Evolutionary conservation across 2,329 filamentous ascomycete species (phyloP).

Genomic region (Aspergillus awamori): DNA sequence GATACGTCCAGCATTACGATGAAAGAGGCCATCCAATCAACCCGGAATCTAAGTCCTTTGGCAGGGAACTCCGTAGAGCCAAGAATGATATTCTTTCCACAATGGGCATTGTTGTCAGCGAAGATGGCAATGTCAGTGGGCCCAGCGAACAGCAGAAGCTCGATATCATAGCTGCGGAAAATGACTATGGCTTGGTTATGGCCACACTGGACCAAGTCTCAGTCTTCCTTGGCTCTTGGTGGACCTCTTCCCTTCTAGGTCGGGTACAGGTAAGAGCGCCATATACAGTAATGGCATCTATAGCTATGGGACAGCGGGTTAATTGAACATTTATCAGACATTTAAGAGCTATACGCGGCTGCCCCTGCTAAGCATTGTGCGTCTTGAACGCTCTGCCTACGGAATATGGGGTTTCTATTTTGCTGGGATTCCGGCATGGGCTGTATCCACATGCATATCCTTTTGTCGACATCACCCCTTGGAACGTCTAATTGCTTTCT

Average conservation of each 20-base stretch:
- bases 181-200: conserved; percentile 48
- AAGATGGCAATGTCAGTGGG: conserved; percentile 39
- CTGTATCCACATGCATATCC: conserved; percentile 39
- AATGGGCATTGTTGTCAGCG: conserved; percentile 52
- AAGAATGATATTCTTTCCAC: conserved; percentile 55
- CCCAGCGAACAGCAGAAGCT: conserved; percentile 44
- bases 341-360: conserved; percentile 42
- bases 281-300: not conserved
- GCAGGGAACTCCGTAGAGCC: conserved; percentile 47
- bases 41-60: conserved; percentile 42
- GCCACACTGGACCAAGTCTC: conserved; percentile 45
- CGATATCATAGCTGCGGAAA: conserved; percentile 43
- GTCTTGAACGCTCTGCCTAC: conserved; percentile 37
- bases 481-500: conserved; percentile 35
- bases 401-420: conserved; percentile 44
- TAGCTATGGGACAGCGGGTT: not conserved
- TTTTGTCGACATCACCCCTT: conserved; percentile 44
- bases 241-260: conserved; percentile 41
- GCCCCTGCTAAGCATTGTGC: conserved; percentile 41
- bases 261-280: conserved; percentile 42
- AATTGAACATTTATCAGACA: conserved; percentile 31
- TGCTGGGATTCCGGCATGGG: conserved; percentile 46
- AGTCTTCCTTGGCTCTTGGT: conserved; percentile 48
- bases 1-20: conserved; percentile 54
- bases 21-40: conserved; percentile 52